Evolutionary conservation across 345 rosid genomes (phyloP).

Genomic region (Turnera subulata): DNA sequence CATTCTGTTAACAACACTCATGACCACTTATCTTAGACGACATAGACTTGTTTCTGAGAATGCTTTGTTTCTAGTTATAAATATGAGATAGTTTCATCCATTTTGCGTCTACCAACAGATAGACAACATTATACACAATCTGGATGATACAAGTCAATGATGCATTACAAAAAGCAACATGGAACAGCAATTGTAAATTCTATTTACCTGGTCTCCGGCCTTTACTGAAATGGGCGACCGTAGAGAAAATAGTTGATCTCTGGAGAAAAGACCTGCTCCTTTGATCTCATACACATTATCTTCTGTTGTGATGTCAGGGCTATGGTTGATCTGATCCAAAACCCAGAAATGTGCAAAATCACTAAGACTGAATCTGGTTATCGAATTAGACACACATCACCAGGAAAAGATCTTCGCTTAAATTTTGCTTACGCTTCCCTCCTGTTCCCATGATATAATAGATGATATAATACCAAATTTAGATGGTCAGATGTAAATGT

Average conservation of each 20-base stretch:
- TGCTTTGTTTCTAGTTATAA: no score
- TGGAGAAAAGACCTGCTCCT: conserved; percentile 89
- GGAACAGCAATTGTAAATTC: neutral
- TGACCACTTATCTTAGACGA: neutral
- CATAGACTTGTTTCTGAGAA: neutral
- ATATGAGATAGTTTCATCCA: no score
- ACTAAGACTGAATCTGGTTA: no score
- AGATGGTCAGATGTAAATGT: no score
- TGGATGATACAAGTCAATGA: neutral
- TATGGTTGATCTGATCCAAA: conserved; percentile 71
- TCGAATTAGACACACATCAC: no score
- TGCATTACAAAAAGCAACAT: neutral
- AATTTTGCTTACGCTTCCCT: neutral
- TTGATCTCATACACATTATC: conserved; percentile 88
- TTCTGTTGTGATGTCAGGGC: conserved; percentile 62
- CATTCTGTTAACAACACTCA: neutral
- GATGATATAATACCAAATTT: no score
- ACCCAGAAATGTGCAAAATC: no score
- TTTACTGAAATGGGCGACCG: conserved; percentile 69
- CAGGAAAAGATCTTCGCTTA: neutral
- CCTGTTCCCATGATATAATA: no score
- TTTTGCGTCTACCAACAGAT: no score
- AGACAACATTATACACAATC: neutral
- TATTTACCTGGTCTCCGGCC: conserved; percentile 85
- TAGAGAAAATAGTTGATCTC: conserved; percentile 81